Evolutionary conservation across 495 filamentous ascomycete species (phyloP).

Genomic region (Aspergillus leporis): DNA sequence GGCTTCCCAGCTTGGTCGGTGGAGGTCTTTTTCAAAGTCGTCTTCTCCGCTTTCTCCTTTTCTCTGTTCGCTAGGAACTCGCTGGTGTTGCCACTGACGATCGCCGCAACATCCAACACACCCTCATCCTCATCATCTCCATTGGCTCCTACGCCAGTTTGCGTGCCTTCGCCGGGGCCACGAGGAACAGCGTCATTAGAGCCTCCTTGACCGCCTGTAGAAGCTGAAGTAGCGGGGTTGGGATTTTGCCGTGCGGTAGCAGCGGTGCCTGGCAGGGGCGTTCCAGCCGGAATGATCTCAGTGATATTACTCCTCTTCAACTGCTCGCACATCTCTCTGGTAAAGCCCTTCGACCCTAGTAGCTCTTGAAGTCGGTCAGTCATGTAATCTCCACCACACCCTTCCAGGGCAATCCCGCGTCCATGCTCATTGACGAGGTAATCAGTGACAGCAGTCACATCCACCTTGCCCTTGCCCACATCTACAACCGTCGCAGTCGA

Average conservation of each 20-base stretch:
- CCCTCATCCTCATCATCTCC: slow-evolving; percentile 71
- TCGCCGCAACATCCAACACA: slow-evolving; percentile 88
- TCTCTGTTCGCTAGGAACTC: slow-evolving; percentile 92
- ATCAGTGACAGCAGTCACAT: slow-evolving; percentile 85
- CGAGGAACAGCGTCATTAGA: slow-evolving; percentile 40
- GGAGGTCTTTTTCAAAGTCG: slow-evolving; percentile 60
- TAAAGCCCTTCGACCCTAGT: slow-evolving; percentile 69
- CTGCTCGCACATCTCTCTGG: slow-evolving; percentile 90
- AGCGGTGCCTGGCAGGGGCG: slow-evolving; percentile 55
- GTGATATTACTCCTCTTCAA: slow-evolving; percentile 86
- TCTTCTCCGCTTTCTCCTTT: slow-evolving; percentile 86
- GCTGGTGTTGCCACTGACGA: slow-evolving; percentile 89
- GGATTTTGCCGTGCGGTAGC: slow-evolving; percentile 47
- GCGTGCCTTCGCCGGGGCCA: slow-evolving; percentile 53
- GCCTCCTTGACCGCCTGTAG: slow-evolving; percentile 47
- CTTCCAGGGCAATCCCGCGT: slow-evolving; percentile 61
- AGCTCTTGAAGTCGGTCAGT: slow-evolving; percentile 72
- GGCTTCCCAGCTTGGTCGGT: slow-evolving; percentile 51
- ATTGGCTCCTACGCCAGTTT: slow-evolving; percentile 44
- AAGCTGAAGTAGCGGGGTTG: slow-evolving; percentile 61
- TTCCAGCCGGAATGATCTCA: slow-evolving; percentile 76
- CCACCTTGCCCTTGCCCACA: slow-evolving; percentile 85
- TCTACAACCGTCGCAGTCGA: slow-evolving; percentile 80
- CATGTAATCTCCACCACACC: slow-evolving; percentile 85
- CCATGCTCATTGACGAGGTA: slow-evolving; percentile 65